Evolutionary conservation across 1,139 yeast species (phyloP).

Genomic region (Yamadazyma conglobata): DNA sequence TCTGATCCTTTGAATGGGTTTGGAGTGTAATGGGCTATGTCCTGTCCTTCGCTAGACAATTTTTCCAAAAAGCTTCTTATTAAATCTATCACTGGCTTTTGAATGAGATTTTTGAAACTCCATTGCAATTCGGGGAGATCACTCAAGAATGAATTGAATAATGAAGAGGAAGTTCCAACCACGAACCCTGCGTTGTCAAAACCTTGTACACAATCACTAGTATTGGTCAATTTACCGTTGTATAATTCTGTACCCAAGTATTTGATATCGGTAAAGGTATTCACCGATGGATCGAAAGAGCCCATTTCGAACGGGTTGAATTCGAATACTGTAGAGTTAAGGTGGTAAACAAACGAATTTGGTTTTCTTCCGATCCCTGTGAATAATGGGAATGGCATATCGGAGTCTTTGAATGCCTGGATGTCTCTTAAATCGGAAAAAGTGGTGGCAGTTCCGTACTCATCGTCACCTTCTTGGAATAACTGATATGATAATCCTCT

Average conservation of each 20-base stretch:
- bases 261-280: constrained; percentile 34
- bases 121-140: too few species aligned
- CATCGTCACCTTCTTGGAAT: constrained; percentile 24
- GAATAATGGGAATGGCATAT: constrained; percentile 41
- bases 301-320: constrained; percentile 45
- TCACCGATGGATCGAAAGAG: constrained; percentile 38
- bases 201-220: constrained; percentile 53
- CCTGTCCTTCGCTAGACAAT: constrained; percentile 37
- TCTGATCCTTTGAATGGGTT: constrained; percentile 50
- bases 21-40: constrained; percentile 43
- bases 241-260: constrained; percentile 34
- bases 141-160: constrained; percentile 69
- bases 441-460: constrained; percentile 24
- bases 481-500: constrained; percentile 40
- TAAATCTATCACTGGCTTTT: too few species aligned
- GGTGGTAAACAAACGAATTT: constrained; percentile 26
- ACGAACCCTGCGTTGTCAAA: constrained; percentile 74
- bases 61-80: constrained; percentile 41
- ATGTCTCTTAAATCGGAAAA: constrained; percentile 33
- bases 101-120: too few species aligned
- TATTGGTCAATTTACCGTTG: constrained; percentile 25
- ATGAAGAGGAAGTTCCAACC: constrained; percentile 74
- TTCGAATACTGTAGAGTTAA: constrained; percentile 39
- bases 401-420: constrained; percentile 26
- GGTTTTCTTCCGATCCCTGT: constrained; percentile 38